Percentiles rank a stretch among this genome's conserved stretches.
These are phyloP conservation scores for Ustanciosporium gigantosporum DNA, from an alignment of 1,284 basidiomycete species.

Conservation along the genomic window DNA sequence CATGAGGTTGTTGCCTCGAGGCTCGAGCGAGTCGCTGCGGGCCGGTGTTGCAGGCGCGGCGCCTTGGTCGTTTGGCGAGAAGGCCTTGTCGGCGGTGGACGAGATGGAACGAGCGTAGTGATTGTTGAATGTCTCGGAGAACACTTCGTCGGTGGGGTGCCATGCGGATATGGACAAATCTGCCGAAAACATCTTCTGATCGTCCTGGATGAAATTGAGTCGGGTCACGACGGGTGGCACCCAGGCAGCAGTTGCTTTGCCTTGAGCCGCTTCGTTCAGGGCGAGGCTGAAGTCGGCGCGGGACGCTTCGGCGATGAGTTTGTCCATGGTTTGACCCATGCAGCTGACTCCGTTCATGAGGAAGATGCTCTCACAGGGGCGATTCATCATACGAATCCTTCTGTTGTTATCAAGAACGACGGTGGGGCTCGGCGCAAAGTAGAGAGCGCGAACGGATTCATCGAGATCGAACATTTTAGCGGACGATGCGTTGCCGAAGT, in stretches of 20 bases:
- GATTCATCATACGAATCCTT: conserved; percentile 52
- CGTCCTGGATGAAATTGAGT: conserved; percentile 41
- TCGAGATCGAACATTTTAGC: conserved; percentile 55
- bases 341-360: conserved; percentile 37
- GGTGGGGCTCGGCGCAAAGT: conserved; percentile 55
- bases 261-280: conserved; percentile 45
- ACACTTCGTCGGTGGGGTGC: conserved; percentile 53
- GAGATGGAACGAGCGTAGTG: conserved; percentile 14
- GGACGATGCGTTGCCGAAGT: conserved; percentile 17
- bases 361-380: conserved; percentile 48
- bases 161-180: conserved; percentile 52
- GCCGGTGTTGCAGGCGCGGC: not conserved
- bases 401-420: conserved; percentile 50
- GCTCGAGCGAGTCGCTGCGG: conserved; percentile 12
- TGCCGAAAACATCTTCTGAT: conserved; percentile 32
- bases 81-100: conserved; percentile 9
- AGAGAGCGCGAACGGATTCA: conserved; percentile 53
- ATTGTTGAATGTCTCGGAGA: conserved; percentile 38
- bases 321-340: conserved; percentile 48
- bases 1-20: conserved; percentile 11
- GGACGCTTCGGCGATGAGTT: conserved; percentile 22
- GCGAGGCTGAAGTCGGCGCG: conserved; percentile 15
- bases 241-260: conserved; percentile 28
- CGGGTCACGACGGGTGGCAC: conserved; percentile 41
- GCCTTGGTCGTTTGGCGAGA: not conserved